phyloP scores from a whole-genome alignment of 345 rosid species.

The Cardamine resedifolia region DNA sequence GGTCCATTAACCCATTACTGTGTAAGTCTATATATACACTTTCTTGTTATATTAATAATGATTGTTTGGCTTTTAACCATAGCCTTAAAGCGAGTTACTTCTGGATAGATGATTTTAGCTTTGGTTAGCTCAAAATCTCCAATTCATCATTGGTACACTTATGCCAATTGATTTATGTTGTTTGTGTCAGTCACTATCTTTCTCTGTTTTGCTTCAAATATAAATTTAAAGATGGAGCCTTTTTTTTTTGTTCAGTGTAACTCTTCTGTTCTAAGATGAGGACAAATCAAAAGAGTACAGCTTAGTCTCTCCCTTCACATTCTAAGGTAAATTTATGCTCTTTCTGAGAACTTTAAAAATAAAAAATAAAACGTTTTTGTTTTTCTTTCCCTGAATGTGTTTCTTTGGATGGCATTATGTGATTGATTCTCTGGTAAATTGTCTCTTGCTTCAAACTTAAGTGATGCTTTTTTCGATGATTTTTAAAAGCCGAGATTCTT shows the following conservation, averaged over 20 bases:
- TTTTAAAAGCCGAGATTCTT: slow-evolving; percentile 26
- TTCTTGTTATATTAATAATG: not conserved
- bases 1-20: slow-evolving; percentile 13
- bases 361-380: slow-evolving; percentile 36
- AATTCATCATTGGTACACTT: slow-evolving; percentile 48
- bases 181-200: slow-evolving; percentile 11
- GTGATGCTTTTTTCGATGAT: slow-evolving; percentile 56
- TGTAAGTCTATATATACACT: slow-evolving; percentile 10
- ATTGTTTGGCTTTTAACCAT: slow-evolving; percentile 32
- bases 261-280: slow-evolving; percentile 56
- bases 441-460: slow-evolving; percentile 66
- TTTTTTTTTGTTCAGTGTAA: slow-evolving; percentile 42
- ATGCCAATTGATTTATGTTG: slow-evolving; percentile 50
- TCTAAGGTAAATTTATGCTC: slow-evolving; percentile 25
- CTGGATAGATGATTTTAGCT: not conserved
- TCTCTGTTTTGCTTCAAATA: slow-evolving; percentile 31
- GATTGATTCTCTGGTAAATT: slow-evolving; percentile 44
- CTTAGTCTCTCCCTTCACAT: slow-evolving; percentile 32
- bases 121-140: slow-evolving; percentile 17
- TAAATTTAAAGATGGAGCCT: slow-evolving; percentile 28
- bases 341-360: slow-evolving; percentile 5
- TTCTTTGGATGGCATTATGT: not conserved
- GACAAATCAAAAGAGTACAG: slow-evolving; percentile 48
- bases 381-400: not conserved
- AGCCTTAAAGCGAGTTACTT: not conserved